Conservation (phyloP, 2,329 filamentous ascomycete genomes). For the Dothidotthia symphoricarpi region DNA sequence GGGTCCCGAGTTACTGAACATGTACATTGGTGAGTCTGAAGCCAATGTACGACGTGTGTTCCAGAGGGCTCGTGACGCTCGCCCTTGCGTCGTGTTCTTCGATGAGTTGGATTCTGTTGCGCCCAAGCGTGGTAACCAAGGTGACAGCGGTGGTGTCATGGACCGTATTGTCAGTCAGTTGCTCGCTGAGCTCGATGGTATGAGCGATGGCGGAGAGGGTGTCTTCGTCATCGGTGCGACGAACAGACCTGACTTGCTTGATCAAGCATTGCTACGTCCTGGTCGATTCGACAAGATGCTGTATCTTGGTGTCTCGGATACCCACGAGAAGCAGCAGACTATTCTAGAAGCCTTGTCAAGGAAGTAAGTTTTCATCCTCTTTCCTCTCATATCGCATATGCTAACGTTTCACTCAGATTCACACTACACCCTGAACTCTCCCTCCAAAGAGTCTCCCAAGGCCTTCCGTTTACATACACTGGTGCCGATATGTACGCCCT, state of each 20-base stretch:
- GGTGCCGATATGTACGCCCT: constrained; percentile 96
- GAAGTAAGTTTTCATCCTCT: constrained; percentile 65
- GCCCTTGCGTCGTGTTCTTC: constrained; percentile 90
- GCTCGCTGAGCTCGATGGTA: constrained; percentile 91
- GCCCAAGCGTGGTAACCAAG: constrained; percentile 94
- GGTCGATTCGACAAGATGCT: constrained; percentile 98
- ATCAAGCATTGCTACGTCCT: constrained; percentile 83
- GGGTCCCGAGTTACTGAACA: constrained; percentile 86
- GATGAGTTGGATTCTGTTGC: constrained; percentile 92
- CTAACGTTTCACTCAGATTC: constrained; percentile 59
- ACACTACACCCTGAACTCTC: constrained; percentile 77
- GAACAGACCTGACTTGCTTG: constrained; percentile 88
- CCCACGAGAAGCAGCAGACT: constrained; percentile 91
- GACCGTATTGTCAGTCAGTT: constrained; percentile 95
- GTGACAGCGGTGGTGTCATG: constrained; percentile 97
- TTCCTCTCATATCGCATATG: background rate
- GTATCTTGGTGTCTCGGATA: constrained; percentile 93
- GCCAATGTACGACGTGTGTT: constrained; percentile 89
- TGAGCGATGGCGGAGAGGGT: constrained; percentile 84
- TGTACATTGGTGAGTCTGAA: constrained; percentile 95
- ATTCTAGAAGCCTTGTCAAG: constrained; percentile 92
- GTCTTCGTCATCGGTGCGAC: constrained; percentile 98
- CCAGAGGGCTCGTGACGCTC: constrained; percentile 78
- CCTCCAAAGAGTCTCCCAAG: constrained; percentile 68
- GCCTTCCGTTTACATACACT: constrained; percentile 91